phyloP scores from a whole-genome alignment of 2,329 filamentous ascomycete species.

The Metarhizium robertsii region DNA sequence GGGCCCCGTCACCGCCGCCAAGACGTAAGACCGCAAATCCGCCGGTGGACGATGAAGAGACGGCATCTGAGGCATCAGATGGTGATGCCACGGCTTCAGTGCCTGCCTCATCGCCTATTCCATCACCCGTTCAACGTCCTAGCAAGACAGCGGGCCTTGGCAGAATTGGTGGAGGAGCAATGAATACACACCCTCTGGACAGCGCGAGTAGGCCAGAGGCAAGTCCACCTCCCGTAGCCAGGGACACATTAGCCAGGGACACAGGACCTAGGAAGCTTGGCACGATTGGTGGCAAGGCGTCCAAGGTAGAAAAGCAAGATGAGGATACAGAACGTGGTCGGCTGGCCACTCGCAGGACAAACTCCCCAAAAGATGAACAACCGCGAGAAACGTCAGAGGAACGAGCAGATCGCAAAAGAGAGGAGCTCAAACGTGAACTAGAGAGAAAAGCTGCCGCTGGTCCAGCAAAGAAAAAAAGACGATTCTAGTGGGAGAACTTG shows the following conservation, averaged over 20 bases:
- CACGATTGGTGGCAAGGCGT: constrained; percentile 19
- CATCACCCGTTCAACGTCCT: constrained; percentile 13
- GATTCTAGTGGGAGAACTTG: constrained; percentile 23
- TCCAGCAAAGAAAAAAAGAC: constrained; percentile 47
- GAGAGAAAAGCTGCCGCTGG: constrained; percentile 38
- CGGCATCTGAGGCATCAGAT: constrained; percentile 32
- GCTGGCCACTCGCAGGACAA: constrained; percentile 10
- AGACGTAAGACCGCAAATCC: constrained; percentile 3
- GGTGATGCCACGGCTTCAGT: constrained; percentile 18
- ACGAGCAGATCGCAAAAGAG: constrained; percentile 38
- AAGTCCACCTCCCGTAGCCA: neutral
- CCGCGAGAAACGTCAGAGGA: constrained; percentile 34
- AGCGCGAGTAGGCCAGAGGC: neutral
- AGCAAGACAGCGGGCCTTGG: constrained; percentile 26
- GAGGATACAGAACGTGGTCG: constrained; percentile 11
- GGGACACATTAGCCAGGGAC: neutral
- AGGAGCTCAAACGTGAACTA: constrained; percentile 41
- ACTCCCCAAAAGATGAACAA: constrained; percentile 17
- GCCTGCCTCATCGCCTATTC: constrained; percentile 11
- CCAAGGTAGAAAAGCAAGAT: constrained; percentile 4
- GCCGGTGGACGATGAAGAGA: constrained; percentile 25
- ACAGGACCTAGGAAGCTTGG: constrained; percentile 19
- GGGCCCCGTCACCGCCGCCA: constrained; percentile 10
- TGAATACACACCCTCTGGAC: constrained; percentile 11
- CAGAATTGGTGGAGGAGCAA: constrained; percentile 28